Base-by-base conservation (phyloP, 179 eudicot genomes). In the Silene vulgaris region DNA sequence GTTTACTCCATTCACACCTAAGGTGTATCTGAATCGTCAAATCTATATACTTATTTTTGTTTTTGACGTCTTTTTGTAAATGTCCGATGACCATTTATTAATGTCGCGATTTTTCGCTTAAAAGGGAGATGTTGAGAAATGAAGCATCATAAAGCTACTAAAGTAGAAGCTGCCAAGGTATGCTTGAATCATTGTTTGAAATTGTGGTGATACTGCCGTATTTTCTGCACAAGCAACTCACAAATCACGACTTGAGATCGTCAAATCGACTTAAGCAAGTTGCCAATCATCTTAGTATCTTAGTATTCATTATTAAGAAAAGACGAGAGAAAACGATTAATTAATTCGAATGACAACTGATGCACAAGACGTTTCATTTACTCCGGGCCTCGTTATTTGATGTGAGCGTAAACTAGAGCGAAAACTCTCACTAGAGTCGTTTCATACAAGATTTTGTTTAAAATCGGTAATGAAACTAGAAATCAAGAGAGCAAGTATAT, bases 151-250 rank as follows among this genome's bases (percentile, higher is more conserved):
- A 23, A 23, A 30, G 43, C 43, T 37, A 37, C 43, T 5, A 4
- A 40, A 40, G 6, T 11, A 11, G 48, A 40, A 8, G 48, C 48
- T 40, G 48, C 48, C 48, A 40, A 40, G 12, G 48, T 40, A 40
- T 40, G 48, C 48, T 8, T 0, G 12, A 40, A 37, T 17, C 13
- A 35, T 32, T 35, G 71, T 35, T 32, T 14, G 54, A 13, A 16
- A 19, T 50, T 50, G 65, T 60, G 60, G 66, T 56, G 13, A 74
- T 37, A 20, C 37, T 40, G 11, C 17, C 76, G 30, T 50, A 72
- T 14, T 52, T 30, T 35, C 37, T 65, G 72, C 72, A 13, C 72
- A 72, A 72, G 75, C 75, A 57, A 72, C 29, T 72, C 50, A 56
- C 2, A 72, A 72, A 64, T 73, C 67, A 72, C 61, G 76, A 30